Percentiles rank a stretch among this genome's conserved stretches.
These are phyloP conservation scores for Termitomyces sp. DNA, from an alignment of 768 basidiomycete species.

Conservation along the genomic window DNA sequence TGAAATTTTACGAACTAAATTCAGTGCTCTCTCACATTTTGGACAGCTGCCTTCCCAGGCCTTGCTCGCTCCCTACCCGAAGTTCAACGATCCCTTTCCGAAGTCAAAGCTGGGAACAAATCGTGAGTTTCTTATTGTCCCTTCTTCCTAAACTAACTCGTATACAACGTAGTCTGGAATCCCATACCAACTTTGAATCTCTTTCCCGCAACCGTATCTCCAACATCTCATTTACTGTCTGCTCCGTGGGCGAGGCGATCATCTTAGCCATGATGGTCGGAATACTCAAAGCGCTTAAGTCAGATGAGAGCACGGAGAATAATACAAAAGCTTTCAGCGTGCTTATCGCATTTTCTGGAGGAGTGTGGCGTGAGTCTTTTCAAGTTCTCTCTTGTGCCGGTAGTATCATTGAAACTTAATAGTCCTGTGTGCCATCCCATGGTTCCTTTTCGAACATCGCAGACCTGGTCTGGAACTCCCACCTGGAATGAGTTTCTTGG, in stretches of 20 bases:
- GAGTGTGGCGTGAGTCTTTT: slow-evolving; percentile 59
- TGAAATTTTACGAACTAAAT: background rate
- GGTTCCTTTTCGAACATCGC: slow-evolving; percentile 69
- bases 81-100: slow-evolving; percentile 46
- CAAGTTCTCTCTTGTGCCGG: background rate
- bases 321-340: slow-evolving; percentile 75
- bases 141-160: background rate
- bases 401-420: background rate
- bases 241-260: slow-evolving; percentile 65
- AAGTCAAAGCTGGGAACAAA: slow-evolving; percentile 40
- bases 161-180: slow-evolving; percentile 29
- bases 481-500: slow-evolving; percentile 48
- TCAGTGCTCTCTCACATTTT: slow-evolving; percentile 70
- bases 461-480: slow-evolving; percentile 61
- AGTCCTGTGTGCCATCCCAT: slow-evolving; percentile 69
- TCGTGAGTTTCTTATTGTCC: slow-evolving; percentile 28
- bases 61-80: slow-evolving; percentile 68
- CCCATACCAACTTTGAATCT: slow-evolving; percentile 55
- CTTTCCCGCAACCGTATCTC: slow-evolving; percentile 69
- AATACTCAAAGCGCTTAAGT: slow-evolving; percentile 65
- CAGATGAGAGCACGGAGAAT: slow-evolving; percentile 58
- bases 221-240: slow-evolving; percentile 70
- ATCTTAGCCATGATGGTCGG: slow-evolving; percentile 73
- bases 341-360: slow-evolving; percentile 74
- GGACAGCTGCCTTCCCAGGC: slow-evolving; percentile 81